Evolutionary conservation across 1,139 yeast genomes (phyloP), one percentile per base, ranked within the genome.

Genomic region (Geotrichum carabidarum): DNA sequence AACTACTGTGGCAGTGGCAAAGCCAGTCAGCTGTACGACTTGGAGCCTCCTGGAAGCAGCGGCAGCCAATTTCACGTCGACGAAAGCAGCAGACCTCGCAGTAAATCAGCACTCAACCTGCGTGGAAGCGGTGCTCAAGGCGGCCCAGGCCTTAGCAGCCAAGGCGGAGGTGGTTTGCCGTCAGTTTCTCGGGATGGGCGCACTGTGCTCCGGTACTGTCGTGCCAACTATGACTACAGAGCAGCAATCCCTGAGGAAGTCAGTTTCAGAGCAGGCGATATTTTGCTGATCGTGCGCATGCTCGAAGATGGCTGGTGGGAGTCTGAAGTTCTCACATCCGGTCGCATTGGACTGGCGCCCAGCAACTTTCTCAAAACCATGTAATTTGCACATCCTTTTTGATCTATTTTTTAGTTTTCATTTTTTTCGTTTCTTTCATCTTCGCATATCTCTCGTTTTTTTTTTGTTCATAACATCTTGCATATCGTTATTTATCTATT

Each of bases 241-340:
- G 90, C 95, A 0, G 84, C 82, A 27, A 84, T 86, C 51, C 84
- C 84, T n/a, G 93, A 87, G 49, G 96, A 89, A 63, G 77, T 88
- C 9, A 72, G 77, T 15, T 88, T 89, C 75, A 77, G 79, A 55
- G 86, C 86, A 65, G 86, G 85, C 54, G 94, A 90, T 75, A 68
- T 81, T n/a, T 73, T 89, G 68, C 77, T 82, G 58, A 80, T 89
- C 12, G 70, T 86, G 30, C 82, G 81, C 61, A 84, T 79, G 74
- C 95, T 88, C 68, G 91, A 85, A 54, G 96, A 89, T 65, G 89
- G 90, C 37, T 89, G 96, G 96, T 89, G 86, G 84, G 83, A 84
- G 62, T 86, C 88, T 59, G 95, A 89, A 66, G 80, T 85, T 51
- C 75, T 80, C 8, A 79, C 79, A 11, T 60, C 63, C 34, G 63